phyloP scores from a whole-genome alignment of 2,329 filamentous ascomycete species.

The Alternaria triticina region DNA sequence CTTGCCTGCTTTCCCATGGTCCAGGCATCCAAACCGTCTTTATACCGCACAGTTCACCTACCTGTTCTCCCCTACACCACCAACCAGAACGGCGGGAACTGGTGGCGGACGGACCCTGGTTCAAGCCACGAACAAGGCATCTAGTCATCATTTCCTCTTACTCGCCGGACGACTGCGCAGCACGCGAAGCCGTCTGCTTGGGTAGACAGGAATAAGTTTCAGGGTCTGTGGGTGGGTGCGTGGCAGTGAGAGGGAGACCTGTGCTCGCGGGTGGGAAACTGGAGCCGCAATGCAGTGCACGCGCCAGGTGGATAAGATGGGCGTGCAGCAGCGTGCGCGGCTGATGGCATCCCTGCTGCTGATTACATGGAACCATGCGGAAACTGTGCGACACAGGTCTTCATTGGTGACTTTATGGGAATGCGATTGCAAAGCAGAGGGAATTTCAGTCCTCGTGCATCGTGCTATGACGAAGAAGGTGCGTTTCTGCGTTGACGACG shows the following conservation, averaged over 20 bases:
- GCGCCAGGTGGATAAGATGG: background rate
- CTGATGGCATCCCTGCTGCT: constrained; percentile 11
- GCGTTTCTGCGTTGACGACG: background rate
- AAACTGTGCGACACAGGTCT: background rate
- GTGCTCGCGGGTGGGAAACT: constrained; percentile 20
- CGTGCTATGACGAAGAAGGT: background rate
- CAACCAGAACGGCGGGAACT: constrained; percentile 21
- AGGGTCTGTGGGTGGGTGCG: constrained; percentile 29
- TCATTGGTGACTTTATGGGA: background rate
- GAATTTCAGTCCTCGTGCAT: background rate
- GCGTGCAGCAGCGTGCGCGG: constrained; percentile 9
- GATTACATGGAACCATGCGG: constrained; percentile 11
- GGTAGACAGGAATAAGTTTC: constrained; percentile 36
- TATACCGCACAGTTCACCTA: constrained; percentile 30
- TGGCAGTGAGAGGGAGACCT: constrained; percentile 23
- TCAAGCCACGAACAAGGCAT: constrained; percentile 25
- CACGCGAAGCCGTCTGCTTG: constrained; percentile 6
- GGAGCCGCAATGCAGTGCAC: constrained; percentile 30
- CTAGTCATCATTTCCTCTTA: constrained; percentile 35
- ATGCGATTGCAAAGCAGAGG: constrained; percentile 8
- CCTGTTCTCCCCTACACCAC: constrained; percentile 8
- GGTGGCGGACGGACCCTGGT: constrained; percentile 22
- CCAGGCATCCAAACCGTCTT: constrained; percentile 39
- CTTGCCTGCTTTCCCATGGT: constrained; percentile 6
- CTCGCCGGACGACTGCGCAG: constrained; percentile 27